A percentile compares a stretch with the other conserved stretches of the same genome.
Conservation (phyloP, 2,329 filamentous ascomycete genomes). For the Cercospora janseana region DNA sequence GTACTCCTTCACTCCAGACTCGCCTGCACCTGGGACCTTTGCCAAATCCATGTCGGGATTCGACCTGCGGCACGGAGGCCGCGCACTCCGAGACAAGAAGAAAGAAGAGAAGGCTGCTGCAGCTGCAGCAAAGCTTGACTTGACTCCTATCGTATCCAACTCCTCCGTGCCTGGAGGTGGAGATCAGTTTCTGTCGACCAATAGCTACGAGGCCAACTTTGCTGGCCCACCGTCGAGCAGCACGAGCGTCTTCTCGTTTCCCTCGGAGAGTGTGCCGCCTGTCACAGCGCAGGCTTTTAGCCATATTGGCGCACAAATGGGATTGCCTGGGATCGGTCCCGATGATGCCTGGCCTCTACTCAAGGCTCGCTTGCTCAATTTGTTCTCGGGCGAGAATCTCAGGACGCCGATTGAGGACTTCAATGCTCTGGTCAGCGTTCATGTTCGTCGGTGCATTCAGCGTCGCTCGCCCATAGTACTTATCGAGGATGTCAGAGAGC, state of each 20-base stretch:
- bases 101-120: constrained; percentile 52
- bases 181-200: constrained; percentile 31
- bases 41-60: constrained; percentile 78
- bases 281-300: constrained; percentile 43
- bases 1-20: constrained; percentile 77
- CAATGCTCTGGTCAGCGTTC: constrained; percentile 74
- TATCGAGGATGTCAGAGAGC: constrained; percentile 72
- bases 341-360: constrained; percentile 83
- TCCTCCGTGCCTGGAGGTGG: constrained; percentile 29
- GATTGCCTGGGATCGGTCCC: constrained; percentile 48
- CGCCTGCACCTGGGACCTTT: constrained; percentile 69
- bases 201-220: constrained; percentile 28
- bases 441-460: constrained; percentile 75
- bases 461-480: constrained; percentile 68
- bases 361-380: constrained; percentile 70
- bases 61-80: constrained; percentile 73
- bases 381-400: constrained; percentile 79
- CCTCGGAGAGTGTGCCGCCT: constrained; percentile 34
- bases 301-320: constrained; percentile 48
- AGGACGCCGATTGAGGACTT: constrained; percentile 80
- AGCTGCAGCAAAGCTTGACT: constrained; percentile 37
- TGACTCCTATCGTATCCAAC: constrained; percentile 35
- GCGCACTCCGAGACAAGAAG: constrained; percentile 72
- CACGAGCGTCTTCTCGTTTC: constrained; percentile 36
- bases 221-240: constrained; percentile 32